These are phyloP conservation scores for Acanthamoeba comandoni DNA, from an alignment of 208 protist genomes.

Conservation along the genomic window DNA sequence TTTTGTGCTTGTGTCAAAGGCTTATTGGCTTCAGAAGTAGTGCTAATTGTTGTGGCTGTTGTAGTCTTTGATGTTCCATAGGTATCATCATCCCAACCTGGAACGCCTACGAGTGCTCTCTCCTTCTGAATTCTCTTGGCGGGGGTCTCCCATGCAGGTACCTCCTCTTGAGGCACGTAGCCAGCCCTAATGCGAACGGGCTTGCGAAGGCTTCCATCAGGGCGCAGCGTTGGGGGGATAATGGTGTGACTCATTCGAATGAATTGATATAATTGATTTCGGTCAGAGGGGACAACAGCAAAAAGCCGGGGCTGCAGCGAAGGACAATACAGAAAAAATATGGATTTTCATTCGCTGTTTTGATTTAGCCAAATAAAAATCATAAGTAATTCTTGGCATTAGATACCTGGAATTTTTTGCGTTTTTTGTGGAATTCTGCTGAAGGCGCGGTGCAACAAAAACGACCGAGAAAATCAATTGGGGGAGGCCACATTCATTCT, in stretches of 20 bases:
- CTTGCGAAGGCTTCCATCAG: slow-evolving; percentile 70
- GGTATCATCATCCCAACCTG: slow-evolving; percentile 27
- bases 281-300: no score
- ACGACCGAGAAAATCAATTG: no score
- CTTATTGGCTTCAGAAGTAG: not conserved
- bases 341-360: no score
- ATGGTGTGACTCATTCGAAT: not conserved
- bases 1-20: slow-evolving; percentile 29
- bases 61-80: not conserved
- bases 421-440: no score
- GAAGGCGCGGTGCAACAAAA: no score
- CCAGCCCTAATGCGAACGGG: slow-evolving; percentile 35
- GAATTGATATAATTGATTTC: slow-evolving; percentile 11
- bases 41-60: not conserved
- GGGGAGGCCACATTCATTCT: no score
- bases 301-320: no score
- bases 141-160: slow-evolving; percentile 45
- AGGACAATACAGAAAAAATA: no score
- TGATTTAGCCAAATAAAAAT: no score
- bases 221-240: slow-evolving; percentile 44
- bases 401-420: no score
- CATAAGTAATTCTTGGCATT: no score
- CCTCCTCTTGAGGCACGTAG: slow-evolving; percentile 66
- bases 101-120: not conserved
- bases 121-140: slow-evolving; percentile 43